phyloP scores from a whole-genome alignment of 2,329 filamentous ascomycete species.

The Emericellopsis atlantica region DNA sequence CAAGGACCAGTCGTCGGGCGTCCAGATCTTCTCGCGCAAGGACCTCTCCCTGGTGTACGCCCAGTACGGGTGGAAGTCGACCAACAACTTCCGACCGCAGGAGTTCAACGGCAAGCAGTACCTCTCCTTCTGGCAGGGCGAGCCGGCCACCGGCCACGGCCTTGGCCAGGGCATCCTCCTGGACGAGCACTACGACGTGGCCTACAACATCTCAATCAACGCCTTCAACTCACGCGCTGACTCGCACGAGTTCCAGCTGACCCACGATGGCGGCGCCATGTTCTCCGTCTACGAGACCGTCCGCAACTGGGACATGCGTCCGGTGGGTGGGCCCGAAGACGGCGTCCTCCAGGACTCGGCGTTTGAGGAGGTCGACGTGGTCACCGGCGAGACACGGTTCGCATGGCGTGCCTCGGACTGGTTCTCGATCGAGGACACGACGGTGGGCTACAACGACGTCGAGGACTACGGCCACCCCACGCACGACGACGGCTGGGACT shows the following conservation, averaged over 20 bases:
- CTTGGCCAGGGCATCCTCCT: conserved; percentile 18
- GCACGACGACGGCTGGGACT: conserved; percentile 10
- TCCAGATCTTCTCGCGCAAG: conserved; percentile 19
- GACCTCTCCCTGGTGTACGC: conserved; percentile 24
- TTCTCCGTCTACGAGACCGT: conserved; percentile 26
- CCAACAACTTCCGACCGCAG: conserved; percentile 14
- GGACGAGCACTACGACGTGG: conserved; percentile 20
- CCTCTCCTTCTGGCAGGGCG: conserved; percentile 21
- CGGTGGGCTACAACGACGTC: conserved; percentile 11
- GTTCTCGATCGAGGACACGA: conserved; percentile 13
- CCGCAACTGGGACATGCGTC: conserved; percentile 12
- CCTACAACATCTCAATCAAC: conserved; percentile 19
- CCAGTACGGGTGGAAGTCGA: conserved; percentile 15
- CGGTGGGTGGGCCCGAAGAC: conserved; percentile 16
- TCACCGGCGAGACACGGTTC: conserved; percentile 21
- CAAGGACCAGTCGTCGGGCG: conserved; percentile 7
- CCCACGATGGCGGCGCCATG: conserved; percentile 23
- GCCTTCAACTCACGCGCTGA: conserved; percentile 15
- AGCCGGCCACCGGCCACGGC: conserved; percentile 12
- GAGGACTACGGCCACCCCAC: conserved; percentile 3
- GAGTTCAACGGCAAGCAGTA: conserved; percentile 16
- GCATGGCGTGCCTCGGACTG: conserved; percentile 21
- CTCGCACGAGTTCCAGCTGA: conserved; percentile 29
- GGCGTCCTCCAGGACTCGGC: conserved; percentile 19
- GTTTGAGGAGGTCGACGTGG: conserved; percentile 24